Base-by-base conservation (phyloP, 495 filamentous ascomycete species). In the Hapsidospora chrysogenum region DNA sequence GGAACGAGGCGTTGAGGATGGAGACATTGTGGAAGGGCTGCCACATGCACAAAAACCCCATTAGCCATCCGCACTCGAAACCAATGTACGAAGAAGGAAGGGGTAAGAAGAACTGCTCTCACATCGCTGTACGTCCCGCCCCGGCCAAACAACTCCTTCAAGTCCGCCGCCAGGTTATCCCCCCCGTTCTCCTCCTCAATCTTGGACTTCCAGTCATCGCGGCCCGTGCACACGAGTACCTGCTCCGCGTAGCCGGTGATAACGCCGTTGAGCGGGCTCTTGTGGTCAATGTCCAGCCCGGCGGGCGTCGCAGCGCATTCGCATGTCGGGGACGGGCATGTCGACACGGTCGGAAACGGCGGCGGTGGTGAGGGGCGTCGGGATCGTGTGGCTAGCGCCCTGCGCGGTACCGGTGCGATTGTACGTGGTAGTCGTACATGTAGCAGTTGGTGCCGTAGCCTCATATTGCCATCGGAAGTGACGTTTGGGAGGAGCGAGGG, bases 231-330 rank as follows among this genome's bases (percentile, higher is more conserved):
- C 11, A 95, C 62, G 2, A 97, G 50, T 3, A 95, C 64, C 36
- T 96, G 86, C 42, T 85, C 74, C 13, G 72, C 64, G 51, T 94
- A 89, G n/a, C 61, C 53, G 3, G 79, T 65, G 58, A 94, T 81
- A 3, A 82, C 78, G 13, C 76, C 75, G 46, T 74, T 74, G 29
- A 96, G 52, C 3, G 67, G 56, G 35, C 69, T 74, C 21, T 67
- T 52, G 42, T 67, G 65, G 51, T 95, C 85, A 40, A 95, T 89
- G 10, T 74, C 68, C n/a, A 87, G 55, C 2, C 66, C 73, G 8
- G 51, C 40, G 5, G 76, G 76, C 2, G 71, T 78, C 2, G 68
- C 45, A 2, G 76, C 68, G 52, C 83, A 92, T 10, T 64, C 42
- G 53, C 80, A 87, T 41, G 66, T 78, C 40, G 81, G 68, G 3